Evolutionary conservation across 768 basidiomycete species (phyloP).

Genomic region (Infundibulicybe gibba): DNA sequence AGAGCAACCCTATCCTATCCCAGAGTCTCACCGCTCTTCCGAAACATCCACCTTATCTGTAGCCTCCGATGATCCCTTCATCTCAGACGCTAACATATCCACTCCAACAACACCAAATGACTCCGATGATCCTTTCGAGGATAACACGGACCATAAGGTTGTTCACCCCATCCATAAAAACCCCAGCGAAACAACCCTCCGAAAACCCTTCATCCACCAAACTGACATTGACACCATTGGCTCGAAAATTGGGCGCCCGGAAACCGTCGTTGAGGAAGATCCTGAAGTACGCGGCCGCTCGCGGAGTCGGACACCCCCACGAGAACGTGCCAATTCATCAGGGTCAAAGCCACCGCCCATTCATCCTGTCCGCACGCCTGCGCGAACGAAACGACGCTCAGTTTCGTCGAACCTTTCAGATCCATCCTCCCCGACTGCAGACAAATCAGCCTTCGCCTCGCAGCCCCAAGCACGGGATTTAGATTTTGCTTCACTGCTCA

Average conservation of each 20-base stretch:
- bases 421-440: slow-evolving; percentile 44
- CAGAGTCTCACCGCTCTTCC: slow-evolving; percentile 40
- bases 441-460: slow-evolving; percentile 37
- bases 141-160: slow-evolving; percentile 8
- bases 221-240: slow-evolving; percentile 32
- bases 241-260: slow-evolving; percentile 35
- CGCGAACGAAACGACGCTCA: slow-evolving; percentile 92
- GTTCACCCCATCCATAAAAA: slow-evolving; percentile 41
- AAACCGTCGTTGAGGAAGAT: slow-evolving; percentile 54
- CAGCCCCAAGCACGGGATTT: slow-evolving; percentile 37
- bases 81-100: slow-evolving; percentile 37
- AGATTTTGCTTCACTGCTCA: slow-evolving; percentile 64
- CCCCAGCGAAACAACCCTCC: slow-evolving; percentile 58
- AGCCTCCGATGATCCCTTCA: slow-evolving; percentile 42
- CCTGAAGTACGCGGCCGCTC: slow-evolving; percentile 12
- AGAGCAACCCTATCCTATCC: slow-evolving; percentile 14
- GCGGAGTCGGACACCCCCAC: slow-evolving; percentile 20
- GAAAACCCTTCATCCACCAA: slow-evolving; percentile 28
- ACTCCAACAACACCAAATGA: slow-evolving; percentile 59
- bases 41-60: slow-evolving; percentile 54
- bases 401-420: slow-evolving; percentile 86
- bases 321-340: slow-evolving; percentile 22
- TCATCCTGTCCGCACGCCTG: slow-evolving; percentile 81
- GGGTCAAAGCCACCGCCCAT: slow-evolving; percentile 47
- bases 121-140: slow-evolving; percentile 39